Percentiles rank a stretch among this genome's conserved stretches.
phyloP scores from a whole-genome alignment of 495 filamentous ascomycete genomes.

The Hapsidospora chrysogenum region DNA sequence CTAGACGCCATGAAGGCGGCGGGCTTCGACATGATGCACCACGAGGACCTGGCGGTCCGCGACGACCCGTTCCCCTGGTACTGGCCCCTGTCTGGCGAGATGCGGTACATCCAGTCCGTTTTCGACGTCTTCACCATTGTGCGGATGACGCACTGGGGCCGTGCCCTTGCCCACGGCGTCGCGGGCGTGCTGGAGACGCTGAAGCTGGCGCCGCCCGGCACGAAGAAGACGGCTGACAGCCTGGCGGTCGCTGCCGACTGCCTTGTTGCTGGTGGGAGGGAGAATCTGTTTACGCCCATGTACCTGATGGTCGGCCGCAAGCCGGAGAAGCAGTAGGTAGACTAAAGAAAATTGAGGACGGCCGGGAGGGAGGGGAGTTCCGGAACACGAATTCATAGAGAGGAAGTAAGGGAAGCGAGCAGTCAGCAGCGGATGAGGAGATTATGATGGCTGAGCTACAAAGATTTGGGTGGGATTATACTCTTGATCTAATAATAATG shows the following conservation, averaged over 20 bases:
- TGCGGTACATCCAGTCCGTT: slow-evolving; percentile 64
- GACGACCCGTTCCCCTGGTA: slow-evolving; percentile 78
- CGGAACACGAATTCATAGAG: too few species aligned
- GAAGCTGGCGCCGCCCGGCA: slow-evolving; percentile 62
- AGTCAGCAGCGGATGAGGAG: too few species aligned
- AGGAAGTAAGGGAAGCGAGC: too few species aligned
- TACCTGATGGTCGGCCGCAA: slow-evolving; percentile 96
- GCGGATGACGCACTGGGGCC: slow-evolving; percentile 79
- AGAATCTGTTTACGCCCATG: slow-evolving; percentile 97
- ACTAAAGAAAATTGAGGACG: too few species aligned
- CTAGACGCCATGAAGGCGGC: slow-evolving; percentile 73
- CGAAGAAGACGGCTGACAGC: slow-evolving; percentile 90
- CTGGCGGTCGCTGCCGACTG: slow-evolving; percentile 71
- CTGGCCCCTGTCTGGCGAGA: slow-evolving; percentile 68
- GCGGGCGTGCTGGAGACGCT: slow-evolving; percentile 63
- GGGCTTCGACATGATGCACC: slow-evolving; percentile 69
- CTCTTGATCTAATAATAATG: too few species aligned
- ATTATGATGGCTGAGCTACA: too few species aligned
- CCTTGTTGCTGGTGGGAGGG: slow-evolving; percentile 75
- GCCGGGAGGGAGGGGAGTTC: too few species aligned
- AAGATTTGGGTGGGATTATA: too few species aligned
- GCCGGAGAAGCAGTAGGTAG: too few species aligned
- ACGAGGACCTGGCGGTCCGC: slow-evolving; percentile 83
- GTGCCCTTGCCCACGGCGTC: slow-evolving; percentile 59
- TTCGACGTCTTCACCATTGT: slow-evolving; percentile 74